Percentiles rank a stretch among this genome's conserved stretches.
phyloP scores from a whole-genome alignment of 169 alveolate genomes.

The Babesia bigemina region DNA sequence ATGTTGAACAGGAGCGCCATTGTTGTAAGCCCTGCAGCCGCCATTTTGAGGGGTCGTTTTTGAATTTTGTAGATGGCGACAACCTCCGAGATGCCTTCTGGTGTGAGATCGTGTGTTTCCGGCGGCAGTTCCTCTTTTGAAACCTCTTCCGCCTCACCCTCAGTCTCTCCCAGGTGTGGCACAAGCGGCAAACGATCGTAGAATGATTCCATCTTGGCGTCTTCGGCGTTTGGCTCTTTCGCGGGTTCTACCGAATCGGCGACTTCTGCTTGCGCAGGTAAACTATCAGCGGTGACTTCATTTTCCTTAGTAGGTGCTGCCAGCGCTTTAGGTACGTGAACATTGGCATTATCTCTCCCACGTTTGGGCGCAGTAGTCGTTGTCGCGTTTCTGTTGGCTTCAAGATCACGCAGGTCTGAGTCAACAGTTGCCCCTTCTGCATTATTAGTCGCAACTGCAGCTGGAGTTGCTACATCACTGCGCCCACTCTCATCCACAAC shows the following conservation, averaged over 20 bases:
- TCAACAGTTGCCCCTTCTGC: too few species aligned
- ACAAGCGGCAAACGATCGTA: constrained; percentile 61
- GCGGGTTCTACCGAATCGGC: neutral
- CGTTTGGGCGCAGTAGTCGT: too few species aligned
- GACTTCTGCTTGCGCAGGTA: neutral
- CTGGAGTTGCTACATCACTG: too few species aligned
- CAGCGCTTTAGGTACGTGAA: neutral
- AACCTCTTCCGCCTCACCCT: constrained; percentile 72
- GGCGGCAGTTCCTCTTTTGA: constrained; percentile 70
- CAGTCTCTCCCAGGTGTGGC: constrained; percentile 71
- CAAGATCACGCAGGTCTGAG: too few species aligned
- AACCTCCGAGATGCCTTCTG: constrained; percentile 66
- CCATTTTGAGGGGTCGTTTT: constrained; percentile 64
- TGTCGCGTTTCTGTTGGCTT: too few species aligned
- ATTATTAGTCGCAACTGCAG: too few species aligned
- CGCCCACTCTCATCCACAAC: too few species aligned
- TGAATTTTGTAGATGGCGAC: constrained; percentile 67
- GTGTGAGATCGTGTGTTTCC: constrained; percentile 60
- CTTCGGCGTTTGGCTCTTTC: neutral
- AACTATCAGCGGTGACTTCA: neutral
- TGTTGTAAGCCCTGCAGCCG: constrained; percentile 54
- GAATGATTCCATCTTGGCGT: constrained; percentile 20
- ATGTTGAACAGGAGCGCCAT: constrained; percentile 48
- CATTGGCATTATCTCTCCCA: too few species aligned
- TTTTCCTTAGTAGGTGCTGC: neutral